Evolutionary conservation across 805 yeast genomes (phyloP).

Genomic region (Sungouiozyma ichnusensis): DNA sequence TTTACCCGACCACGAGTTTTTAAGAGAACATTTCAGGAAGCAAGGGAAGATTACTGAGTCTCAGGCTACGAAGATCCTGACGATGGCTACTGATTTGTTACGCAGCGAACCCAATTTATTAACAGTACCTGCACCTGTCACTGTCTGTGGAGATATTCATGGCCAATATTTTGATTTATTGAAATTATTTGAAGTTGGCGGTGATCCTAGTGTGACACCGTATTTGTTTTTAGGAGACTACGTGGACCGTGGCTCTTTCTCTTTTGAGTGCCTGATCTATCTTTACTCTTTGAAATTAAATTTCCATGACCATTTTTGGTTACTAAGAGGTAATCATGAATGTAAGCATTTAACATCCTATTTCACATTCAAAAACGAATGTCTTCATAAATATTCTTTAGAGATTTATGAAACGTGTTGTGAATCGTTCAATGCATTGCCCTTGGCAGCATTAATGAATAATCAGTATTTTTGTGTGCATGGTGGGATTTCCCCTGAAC

Average conservation of each 20-base stretch:
- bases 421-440: conserved; percentile 73
- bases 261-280: conserved; percentile 70
- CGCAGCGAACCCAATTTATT: conserved; percentile 68
- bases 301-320: conserved; percentile 62
- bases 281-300: conserved; percentile 70
- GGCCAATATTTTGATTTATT: conserved; percentile 88
- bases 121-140: conserved; percentile 81
- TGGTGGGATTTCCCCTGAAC: conserved; percentile 88
- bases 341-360: conserved; percentile 87
- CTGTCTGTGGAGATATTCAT: conserved; percentile 95
- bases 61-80: conserved; percentile 61
- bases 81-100: conserved; percentile 53
- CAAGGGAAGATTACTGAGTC: conserved; percentile 72
- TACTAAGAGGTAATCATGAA: conserved; percentile 92
- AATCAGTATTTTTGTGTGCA: conserved; percentile 92
- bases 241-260: conserved; percentile 88
- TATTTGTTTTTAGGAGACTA: conserved; percentile 88
- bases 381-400: conserved; percentile 68
- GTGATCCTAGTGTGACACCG: conserved; percentile 66
- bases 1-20: conserved; percentile 59
- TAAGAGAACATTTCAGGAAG: conserved; percentile 59
- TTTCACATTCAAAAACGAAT: conserved; percentile 86
- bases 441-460: conserved; percentile 89
- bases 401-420: conserved; percentile 63
- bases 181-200: conserved; percentile 89